phyloP scores from a whole-genome alignment of 495 filamentous ascomycete species.

The Daldinia bambusicola region DNA sequence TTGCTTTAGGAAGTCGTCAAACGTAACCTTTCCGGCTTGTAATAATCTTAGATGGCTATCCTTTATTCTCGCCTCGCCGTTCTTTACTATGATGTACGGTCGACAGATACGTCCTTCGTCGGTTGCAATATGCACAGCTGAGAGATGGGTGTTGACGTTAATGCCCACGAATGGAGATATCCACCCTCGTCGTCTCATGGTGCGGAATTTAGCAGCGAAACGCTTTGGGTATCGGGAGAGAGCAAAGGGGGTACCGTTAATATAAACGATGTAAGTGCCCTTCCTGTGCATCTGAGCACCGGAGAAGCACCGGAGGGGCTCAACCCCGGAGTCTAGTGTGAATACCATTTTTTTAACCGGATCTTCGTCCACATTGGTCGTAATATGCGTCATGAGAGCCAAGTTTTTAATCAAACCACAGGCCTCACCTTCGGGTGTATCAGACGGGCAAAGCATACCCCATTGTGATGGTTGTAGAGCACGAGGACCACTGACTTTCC shows the following conservation, averaged over 20 bases:
- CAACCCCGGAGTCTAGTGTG: conserved; percentile 70
- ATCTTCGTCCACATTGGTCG: conserved; percentile 90
- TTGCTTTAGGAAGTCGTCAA: conserved; percentile 89
- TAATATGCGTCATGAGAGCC: conserved; percentile 99
- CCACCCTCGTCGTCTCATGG: conserved; percentile 83
- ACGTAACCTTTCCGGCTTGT: conserved; percentile 80
- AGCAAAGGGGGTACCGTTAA: conserved; percentile 93
- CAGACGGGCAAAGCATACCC: conserved; percentile 95
- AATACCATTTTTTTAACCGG: conserved; percentile 84
- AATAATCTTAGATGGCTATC: conserved; percentile 79
- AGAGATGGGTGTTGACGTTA: conserved; percentile 91
- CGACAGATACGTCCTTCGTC: conserved; percentile 97
- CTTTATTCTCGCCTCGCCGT: conserved; percentile 80
- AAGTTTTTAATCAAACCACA: conserved; percentile 98
- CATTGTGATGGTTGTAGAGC: conserved; percentile 97
- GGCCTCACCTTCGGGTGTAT: conserved; percentile 98
- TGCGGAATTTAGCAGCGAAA: conserved; percentile 84
- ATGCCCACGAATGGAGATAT: conserved; percentile 96
- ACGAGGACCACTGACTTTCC: conserved; percentile 94
- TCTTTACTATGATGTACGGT: conserved; percentile 92
- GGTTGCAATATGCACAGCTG: conserved; percentile 92
- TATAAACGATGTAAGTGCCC: conserved; percentile 88
- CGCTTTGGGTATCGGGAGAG: conserved; percentile 82
- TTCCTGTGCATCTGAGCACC: conserved; percentile 84
- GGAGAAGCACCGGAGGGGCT: conserved; percentile 69